Percentiles rank a stretch among this genome's conserved stretches.
These are phyloP conservation scores for Xylariaceae sp. DNA, from an alignment of 2,329 filamentous ascomycete species.

Conservation along the genomic window DNA sequence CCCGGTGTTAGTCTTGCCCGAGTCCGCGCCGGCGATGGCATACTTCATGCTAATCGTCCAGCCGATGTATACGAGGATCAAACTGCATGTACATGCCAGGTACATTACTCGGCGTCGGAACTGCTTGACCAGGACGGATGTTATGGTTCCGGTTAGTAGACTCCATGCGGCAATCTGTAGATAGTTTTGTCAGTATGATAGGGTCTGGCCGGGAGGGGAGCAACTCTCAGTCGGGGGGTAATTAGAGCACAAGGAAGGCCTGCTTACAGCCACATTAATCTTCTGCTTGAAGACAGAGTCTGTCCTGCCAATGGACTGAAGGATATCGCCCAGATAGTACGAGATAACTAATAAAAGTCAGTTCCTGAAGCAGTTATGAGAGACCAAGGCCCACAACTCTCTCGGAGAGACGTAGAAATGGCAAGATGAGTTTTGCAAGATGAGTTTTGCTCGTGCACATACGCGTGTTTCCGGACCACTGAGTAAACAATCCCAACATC, in stretches of 20 bases:
- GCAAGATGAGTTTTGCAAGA: not conserved
- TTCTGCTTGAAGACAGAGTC: constrained; percentile 39
- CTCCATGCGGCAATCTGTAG: constrained; percentile 37
- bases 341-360: constrained; percentile 32
- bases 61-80: constrained; percentile 43
- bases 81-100: constrained; percentile 36
- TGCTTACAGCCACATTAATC: constrained; percentile 38
- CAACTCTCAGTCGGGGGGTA: not conserved
- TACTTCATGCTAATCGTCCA: constrained; percentile 46
- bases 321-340: constrained; percentile 39
- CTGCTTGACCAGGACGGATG: constrained; percentile 37
- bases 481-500: constrained; percentile 37
- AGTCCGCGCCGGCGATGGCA: constrained; percentile 32
- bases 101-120: constrained; percentile 36
- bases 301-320: constrained; percentile 42
- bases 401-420: not conserved
- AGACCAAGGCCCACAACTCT: not conserved
- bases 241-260: not conserved
- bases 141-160: constrained; percentile 37
- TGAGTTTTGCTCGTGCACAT: not conserved
- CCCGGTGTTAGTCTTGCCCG: constrained; percentile 22
- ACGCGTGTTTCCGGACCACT: constrained; percentile 26
- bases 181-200: not conserved
- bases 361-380: not conserved
- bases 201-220: not conserved